Base-by-base conservation (phyloP, 2,329 filamentous ascomycete genomes). In the Domatiomyces globalis region DNA sequence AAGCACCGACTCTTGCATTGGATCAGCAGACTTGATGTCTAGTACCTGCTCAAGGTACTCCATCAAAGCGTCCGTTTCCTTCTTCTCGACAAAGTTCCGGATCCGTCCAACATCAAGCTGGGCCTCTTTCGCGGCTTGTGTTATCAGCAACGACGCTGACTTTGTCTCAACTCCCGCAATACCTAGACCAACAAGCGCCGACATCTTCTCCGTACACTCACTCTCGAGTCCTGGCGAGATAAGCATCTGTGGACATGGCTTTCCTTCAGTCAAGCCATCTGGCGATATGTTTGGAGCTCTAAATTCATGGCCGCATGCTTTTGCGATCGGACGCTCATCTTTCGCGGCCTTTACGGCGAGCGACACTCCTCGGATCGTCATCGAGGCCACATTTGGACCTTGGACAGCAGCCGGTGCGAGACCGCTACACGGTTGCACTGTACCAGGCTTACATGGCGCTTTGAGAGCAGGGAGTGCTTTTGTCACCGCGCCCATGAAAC, bases 401-500 rank as follows among this genome's bases (percentile, higher is more conserved):
- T 39, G 10, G 10, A 39, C 12, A 2, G 33, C 29, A 33, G 8
- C 12, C 10, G 33, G 33, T 10, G 22, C 22, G 3, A 6, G 22
- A 25, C 22, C 6, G 22, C 22, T 6, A 25, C 3, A 25, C 22
- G 3, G 22, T 25, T 15, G 33, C 12, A 5, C 15, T 39, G 33
- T 15, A 15, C 8, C 10, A 39, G 33, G 12, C 9, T 15, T 39
- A 39, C 8, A 39, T 39, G 12, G 2, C 1, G 10, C 33, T 2
- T 39, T 12, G 9, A 39, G 33, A 15, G 5, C 6, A 10, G 39
- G n/a, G 6, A 50, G 19, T 20, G 39, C 17, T 22, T 49, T 39
- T 25, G 29, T 49, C 39, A 48, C 49, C 7, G 39, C 20, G 12
- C 45, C 48, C 52, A 54, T 54, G 46, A 54, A 54, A n/a, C 25